Evolutionary conservation across 495 filamentous ascomycete genomes (phyloP).

Genomic region (Aspergillus coremiiformis): DNA sequence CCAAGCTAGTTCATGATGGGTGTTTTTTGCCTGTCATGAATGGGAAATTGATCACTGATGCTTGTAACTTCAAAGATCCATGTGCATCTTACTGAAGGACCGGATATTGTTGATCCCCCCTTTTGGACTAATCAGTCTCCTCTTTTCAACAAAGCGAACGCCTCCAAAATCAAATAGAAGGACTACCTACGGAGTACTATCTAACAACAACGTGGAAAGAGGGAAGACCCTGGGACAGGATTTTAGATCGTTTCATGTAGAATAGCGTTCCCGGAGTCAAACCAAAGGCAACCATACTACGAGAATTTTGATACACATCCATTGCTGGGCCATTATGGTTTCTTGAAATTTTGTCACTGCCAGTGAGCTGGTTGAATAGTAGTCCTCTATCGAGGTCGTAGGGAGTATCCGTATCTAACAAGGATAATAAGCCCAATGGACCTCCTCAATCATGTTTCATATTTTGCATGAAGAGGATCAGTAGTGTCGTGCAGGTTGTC

Average conservation of each 20-base stretch:
- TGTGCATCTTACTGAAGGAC: too few relatives aligned
- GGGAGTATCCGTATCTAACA: too few relatives aligned
- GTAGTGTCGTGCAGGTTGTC: neutral
- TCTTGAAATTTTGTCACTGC: neutral
- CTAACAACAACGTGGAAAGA: neutral
- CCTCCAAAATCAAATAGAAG: neutral
- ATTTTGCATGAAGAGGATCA: neutral
- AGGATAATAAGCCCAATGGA: neutral
- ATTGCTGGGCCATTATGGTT: neutral
- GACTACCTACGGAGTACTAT: neutral
- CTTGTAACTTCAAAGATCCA: too few relatives aligned
- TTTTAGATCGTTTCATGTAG: neutral
- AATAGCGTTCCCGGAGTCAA: neutral
- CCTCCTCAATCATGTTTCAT: neutral
- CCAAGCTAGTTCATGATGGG: neutral
- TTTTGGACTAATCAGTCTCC: neutral
- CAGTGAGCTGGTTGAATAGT: neutral
- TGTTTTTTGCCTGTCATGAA: neutral
- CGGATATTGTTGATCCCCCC: neutral
- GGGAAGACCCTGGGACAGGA: neutral
- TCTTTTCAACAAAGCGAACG: neutral
- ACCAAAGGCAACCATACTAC: neutral
- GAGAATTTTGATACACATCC: neutral
- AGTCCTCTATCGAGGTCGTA: neutral
- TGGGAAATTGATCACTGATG: too few relatives aligned